Conservation (phyloP, 2,329 filamentous ascomycete species). For the Lachnellula cervina region DNA sequence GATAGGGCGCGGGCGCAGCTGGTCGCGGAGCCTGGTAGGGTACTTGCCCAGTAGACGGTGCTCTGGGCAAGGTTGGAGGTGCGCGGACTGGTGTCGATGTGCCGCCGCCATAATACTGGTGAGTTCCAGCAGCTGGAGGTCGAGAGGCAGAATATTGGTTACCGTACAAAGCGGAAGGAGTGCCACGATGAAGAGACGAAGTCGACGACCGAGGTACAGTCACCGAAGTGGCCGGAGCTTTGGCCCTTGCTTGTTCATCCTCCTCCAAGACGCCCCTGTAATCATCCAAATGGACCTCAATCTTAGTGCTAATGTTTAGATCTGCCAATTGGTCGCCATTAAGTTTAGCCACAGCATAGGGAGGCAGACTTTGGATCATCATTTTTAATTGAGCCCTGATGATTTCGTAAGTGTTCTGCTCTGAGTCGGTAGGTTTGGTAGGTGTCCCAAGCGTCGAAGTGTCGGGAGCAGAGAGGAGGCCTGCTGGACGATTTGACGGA, state of each 20-base stretch:
- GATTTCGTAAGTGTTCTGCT: conserved; percentile 47
- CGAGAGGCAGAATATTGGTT: conserved; percentile 30
- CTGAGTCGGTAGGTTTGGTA: conserved; percentile 57
- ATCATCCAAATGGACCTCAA: conserved; percentile 43
- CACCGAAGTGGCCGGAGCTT: conserved; percentile 21
- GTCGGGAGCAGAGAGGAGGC: conserved; percentile 62
- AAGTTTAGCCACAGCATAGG: conserved; percentile 53
- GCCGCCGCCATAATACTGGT: conserved; percentile 23
- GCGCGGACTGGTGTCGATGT: conserved; percentile 29
- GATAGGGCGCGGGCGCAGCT: conserved; percentile 23
- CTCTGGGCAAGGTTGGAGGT: conserved; percentile 23
- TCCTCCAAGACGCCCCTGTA: conserved; percentile 51
- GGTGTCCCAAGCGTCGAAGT: conserved; percentile 49
- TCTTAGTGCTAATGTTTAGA: conserved; percentile 47
- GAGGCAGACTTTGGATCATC: conserved; percentile 48
- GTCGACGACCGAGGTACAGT: conserved; percentile 16
- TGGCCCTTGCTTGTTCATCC: conserved; percentile 37
- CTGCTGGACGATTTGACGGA: conserved; percentile 55
- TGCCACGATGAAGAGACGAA: conserved; percentile 24
- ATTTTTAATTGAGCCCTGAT: conserved; percentile 48
- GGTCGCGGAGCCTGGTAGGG: conserved; percentile 26
- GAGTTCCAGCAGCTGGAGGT: conserved; percentile 16
- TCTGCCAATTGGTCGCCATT: conserved; percentile 50
- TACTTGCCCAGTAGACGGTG: conserved; percentile 24
- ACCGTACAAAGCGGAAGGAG: conserved; percentile 27